These are phyloP conservation scores for Ettlia oleoabundans DNA, from an alignment of 139 green algal genomes.

Conservation along the genomic window DNA sequence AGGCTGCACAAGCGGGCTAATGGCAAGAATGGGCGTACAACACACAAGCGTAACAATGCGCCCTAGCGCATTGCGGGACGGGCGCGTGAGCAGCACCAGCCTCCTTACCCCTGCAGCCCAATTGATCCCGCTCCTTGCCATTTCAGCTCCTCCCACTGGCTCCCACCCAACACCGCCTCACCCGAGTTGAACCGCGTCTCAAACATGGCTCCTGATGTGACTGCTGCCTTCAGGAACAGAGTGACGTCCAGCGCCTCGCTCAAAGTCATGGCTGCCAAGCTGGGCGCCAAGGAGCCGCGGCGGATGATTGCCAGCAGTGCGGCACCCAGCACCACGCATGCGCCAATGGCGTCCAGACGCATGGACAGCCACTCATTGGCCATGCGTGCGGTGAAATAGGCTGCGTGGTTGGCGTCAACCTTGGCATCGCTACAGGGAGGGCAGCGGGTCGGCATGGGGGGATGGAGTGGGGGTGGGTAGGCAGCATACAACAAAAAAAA, in stretches of 20 bases:
- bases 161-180: background rate
- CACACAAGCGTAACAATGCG: background rate
- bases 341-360: conserved; percentile 84
- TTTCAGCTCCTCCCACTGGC: no score
- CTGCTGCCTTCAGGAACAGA: conserved; percentile 83
- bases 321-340: conserved; percentile 65
- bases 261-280: conserved; percentile 58
- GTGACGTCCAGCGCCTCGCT: conserved; percentile 86
- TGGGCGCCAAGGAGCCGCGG: conserved; percentile 52
- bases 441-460: background rate
- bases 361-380: conserved; percentile 85
- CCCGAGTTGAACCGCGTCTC: conserved; percentile 91
- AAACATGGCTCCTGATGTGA: conserved; percentile 80
- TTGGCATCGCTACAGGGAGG: conserved; percentile 60
- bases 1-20: background rate
- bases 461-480: background rate
- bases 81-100: background rate
- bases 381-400: conserved; percentile 77
- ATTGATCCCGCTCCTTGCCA: no score
- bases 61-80: no score
- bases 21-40: no score
- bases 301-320: conserved; percentile 61
- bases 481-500: background rate
- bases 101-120: no score
- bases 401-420: conserved; percentile 73